These are phyloP conservation scores for Otatea glauca DNA, from an alignment of 176 grass and related monocot genomes.

Conservation along the genomic window DNA sequence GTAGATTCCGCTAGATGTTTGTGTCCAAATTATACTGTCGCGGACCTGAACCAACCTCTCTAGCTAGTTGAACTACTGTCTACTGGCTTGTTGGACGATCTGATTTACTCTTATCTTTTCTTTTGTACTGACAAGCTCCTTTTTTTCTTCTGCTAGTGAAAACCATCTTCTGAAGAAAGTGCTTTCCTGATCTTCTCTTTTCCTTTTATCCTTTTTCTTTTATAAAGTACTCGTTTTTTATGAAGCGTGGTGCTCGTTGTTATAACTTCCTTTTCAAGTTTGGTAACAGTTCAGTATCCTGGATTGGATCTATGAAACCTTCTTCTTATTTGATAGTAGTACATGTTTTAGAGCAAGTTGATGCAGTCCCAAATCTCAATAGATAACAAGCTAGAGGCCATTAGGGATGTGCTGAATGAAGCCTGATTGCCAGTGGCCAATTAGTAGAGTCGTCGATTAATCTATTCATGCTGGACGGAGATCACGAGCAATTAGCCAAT, in stretches of 20 bases:
- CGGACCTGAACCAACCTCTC: background rate
- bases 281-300: slow-evolving; percentile 20
- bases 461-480: slow-evolving; percentile 7
- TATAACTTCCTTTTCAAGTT: slow-evolving; percentile 22
- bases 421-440: slow-evolving; percentile 25
- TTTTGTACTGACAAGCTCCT: background rate
- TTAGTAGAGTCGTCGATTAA: background rate
- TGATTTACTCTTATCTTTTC: too few relatives aligned
- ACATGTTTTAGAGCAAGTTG: background rate
- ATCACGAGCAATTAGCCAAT: background rate
- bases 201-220: background rate
- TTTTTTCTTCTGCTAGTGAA: background rate
- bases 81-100: background rate
- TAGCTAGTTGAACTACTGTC: background rate
- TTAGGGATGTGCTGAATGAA: background rate
- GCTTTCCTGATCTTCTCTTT: background rate
- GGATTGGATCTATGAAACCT: background rate
- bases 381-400: background rate
- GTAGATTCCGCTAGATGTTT: too few relatives aligned
- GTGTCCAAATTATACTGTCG: too few relatives aligned
- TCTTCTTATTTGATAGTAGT: background rate
- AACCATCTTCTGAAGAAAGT: background rate
- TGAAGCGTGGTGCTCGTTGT: background rate
- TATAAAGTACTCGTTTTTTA: background rate
- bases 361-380: background rate